Conservation (phyloP, 2,329 filamentous ascomycete genomes). For the Penicillium griseofulvum region DNA sequence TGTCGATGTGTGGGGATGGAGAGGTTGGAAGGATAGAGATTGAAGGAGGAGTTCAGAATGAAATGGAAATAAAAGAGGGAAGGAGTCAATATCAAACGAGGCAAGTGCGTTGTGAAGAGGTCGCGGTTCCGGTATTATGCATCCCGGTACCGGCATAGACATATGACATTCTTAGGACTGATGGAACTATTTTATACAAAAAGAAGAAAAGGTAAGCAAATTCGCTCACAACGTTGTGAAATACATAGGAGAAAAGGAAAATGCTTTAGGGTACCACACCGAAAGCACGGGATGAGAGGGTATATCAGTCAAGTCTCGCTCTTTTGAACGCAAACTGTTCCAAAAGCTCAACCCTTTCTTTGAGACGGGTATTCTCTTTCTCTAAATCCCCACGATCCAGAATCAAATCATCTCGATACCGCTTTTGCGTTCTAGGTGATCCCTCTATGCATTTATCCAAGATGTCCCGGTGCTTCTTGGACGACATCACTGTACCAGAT, state of each 20-base stretch:
- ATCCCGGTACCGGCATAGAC: constrained; percentile 7
- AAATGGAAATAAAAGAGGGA: background rate
- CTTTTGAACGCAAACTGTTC: background rate
- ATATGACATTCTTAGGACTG: background rate
- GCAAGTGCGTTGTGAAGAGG: background rate
- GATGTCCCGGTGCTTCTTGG: background rate
- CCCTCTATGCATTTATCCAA: background rate
- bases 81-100: background rate
- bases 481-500: background rate
- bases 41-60: background rate
- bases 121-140: background rate
- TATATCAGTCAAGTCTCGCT: background rate
- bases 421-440: background rate
- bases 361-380: background rate
- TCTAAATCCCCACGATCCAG: background rate
- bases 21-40: background rate
- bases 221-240: background rate
- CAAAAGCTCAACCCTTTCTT: background rate
- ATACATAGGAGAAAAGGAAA: background rate
- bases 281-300: background rate
- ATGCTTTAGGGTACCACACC: background rate
- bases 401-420: background rate
- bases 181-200: background rate
- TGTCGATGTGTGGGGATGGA: background rate
- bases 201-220: background rate